Base-by-base conservation (phyloP, 2,329 filamentous ascomycete genomes). In the Talaromyces sp. region DNA sequence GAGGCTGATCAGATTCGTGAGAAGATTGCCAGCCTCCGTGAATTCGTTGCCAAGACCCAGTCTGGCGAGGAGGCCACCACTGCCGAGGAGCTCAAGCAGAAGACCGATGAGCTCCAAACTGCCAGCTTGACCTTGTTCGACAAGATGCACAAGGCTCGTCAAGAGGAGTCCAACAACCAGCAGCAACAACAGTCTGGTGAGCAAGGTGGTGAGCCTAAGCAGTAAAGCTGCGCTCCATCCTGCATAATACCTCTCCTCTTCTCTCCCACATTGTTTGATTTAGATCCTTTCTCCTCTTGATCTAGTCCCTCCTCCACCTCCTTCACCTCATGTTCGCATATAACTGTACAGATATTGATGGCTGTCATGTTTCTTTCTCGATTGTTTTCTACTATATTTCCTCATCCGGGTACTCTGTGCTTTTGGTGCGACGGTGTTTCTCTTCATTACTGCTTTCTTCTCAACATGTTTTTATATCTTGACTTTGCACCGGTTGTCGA, bases 81-180 rank as follows among this genome's bases (percentile, higher is more conserved):
- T 67, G 91, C 93, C 60, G 91, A 91, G 70, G 91, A 98, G 82
- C 90, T 99, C 82, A 98, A 98, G 91, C 88, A 92, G 84, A 97
- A 97, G 92, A 96, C 92, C 74, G 95, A 98, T 72, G 94, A 97
- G 82, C 91, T 99, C 77, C 95, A 98, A 85, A 91, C 90, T 79
- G 92, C 94, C 72, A 94, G 90, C 82, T 85, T 99, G 83, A 96
- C 91, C 83, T 89, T 98, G 76, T 98, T 99, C 81, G 95, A 98
- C 85, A 97, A 98, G 90, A 97, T 99, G 92, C 94, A 99, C 91
- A 96, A 96, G 87, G 92, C 94, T 72, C 90, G 92, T 73, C 80
- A 82, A 72, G 90, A 93, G 84, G 84, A 84, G 72, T 79, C 83
- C 75, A 62, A 57, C 54, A 60, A 66, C 50, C 52, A 58, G 39